Base-by-base conservation (phyloP, 306 rosid species). In the Trifolium dubium region DNA sequence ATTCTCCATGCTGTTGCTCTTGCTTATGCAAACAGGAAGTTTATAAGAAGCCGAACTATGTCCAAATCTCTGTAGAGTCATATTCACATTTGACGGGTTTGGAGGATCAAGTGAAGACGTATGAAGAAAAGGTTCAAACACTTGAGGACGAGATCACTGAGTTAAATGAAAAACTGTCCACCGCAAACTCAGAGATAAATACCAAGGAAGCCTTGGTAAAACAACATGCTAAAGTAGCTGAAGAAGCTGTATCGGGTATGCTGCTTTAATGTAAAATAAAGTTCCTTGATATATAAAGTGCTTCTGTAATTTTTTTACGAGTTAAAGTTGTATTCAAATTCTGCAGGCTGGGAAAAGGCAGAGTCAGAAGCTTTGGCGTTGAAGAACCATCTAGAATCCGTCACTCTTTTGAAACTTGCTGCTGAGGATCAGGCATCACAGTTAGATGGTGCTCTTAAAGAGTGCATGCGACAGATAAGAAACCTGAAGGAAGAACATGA, bases 331-430 rank as follows among this genome's bases (percentile, higher is more conserved):
- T 32, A 41, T 17, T 67, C 67, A 58, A 70, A 83, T 61, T 56
- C 32, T 61, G 37, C 93, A 95, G 99, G 99, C 74, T 95, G 99
- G 99, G 99, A 95, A 83, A 95, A 95, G 83, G 99, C 99, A 3
- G 99, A 95, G 86, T 93, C 99, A 43, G 99, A 95, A 83, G 98
- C 99, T 79, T 79, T 92, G 68, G 89, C 97, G 0, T 86, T 95
- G 79, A 95, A 95, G 87, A 90, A 78, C 80, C 90, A 89, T 83
- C 86, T 95, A 19, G 99, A 95, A 79, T 62, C 96, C 56, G 97
- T 92, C 74, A 95, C 99, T 12, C 96, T 92, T 34, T 74, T 88
- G 8, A 92, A 92, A 84, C 99, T 92, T 81, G 86, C 97, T 28
- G 93, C 90, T 55, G 99, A 95, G 84, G 99, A 95, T 79, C 90